Conservation (phyloP, 2,329 filamentous ascomycete genomes). For the Didymellaceae sp. region DNA sequence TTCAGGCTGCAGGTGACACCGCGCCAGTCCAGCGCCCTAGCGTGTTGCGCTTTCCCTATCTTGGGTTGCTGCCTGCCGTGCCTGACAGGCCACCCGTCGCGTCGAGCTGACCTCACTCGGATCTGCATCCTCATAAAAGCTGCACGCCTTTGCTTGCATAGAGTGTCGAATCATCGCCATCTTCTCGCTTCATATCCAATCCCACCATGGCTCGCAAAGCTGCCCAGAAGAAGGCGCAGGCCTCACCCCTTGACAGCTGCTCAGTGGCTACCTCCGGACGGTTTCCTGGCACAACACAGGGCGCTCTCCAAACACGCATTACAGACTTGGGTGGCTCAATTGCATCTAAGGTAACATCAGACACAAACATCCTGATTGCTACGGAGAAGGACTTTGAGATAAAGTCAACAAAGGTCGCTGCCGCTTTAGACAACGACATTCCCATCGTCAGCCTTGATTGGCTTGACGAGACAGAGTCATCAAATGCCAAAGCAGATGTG, state of each 20-base stretch:
- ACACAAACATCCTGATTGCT: constrained; percentile 65
- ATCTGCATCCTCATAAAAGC: constrained; percentile 11
- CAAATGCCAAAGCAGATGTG: constrained; percentile 50
- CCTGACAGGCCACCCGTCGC: constrained; percentile 11
- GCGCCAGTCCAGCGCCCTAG: constrained; percentile 6
- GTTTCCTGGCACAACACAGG: constrained; percentile 63
- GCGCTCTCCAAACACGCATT: constrained; percentile 56
- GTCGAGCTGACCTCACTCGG: constrained; percentile 8
- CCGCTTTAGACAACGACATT: constrained; percentile 56
- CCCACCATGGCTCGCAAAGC: constrained; percentile 32
- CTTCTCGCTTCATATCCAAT: not conserved
- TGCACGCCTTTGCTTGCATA: constrained; percentile 4
- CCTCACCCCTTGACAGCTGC: constrained; percentile 55
- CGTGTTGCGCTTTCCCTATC: constrained; percentile 8
- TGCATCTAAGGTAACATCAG: constrained; percentile 56
- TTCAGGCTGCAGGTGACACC: constrained; percentile 16
- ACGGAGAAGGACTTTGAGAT: constrained; percentile 60
- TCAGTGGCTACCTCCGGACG: constrained; percentile 66
- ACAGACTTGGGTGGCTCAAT: constrained; percentile 58
- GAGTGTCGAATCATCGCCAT: constrained; percentile 18
- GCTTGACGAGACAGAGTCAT: constrained; percentile 63
- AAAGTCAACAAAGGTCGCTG: constrained; percentile 59
- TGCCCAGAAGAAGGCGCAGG: constrained; percentile 25
- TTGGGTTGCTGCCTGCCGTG: constrained; percentile 15
- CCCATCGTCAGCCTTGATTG: constrained; percentile 67